Evolutionary conservation across 1,284 basidiomycete species (phyloP).

Genomic region (Marasmius tenuissimus): DNA sequence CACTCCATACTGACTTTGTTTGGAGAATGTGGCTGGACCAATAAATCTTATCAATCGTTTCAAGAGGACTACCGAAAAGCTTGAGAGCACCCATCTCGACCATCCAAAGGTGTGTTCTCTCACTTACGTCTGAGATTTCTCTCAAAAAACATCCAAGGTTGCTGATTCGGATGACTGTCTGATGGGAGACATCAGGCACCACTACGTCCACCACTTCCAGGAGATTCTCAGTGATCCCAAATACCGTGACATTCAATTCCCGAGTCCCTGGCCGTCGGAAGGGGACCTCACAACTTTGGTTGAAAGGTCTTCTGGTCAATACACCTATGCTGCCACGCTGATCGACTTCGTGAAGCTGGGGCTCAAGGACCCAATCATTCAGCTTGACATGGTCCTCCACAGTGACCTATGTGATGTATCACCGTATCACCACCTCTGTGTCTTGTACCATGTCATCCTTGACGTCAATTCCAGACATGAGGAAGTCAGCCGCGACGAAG

Average conservation of each 20-base stretch:
- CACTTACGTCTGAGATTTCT: no score
- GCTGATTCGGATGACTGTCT: no score
- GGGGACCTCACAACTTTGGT: slow-evolving; percentile 19
- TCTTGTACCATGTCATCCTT: background rate
- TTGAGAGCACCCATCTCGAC: no score
- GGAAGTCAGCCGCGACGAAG: background rate
- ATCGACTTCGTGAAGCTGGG: slow-evolving; percentile 23
- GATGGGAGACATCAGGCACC: background rate
- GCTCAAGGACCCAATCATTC: slow-evolving; percentile 19
- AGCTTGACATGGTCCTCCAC: slow-evolving; percentile 19
- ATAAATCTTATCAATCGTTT: no score
- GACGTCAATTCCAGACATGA: no score
- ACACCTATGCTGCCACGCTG: slow-evolving; percentile 24
- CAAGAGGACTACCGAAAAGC: no score
- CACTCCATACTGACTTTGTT: no score
- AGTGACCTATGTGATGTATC: background rate
- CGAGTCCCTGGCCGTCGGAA: slow-evolving; percentile 17
- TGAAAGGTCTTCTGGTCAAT: slow-evolving; percentile 22
- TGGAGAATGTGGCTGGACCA: no score
- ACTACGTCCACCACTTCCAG: background rate
- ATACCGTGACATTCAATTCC: background rate
- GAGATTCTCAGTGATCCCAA: background rate
- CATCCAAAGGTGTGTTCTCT: no score
- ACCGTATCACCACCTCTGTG: slow-evolving; percentile 25
- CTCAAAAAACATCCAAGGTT: no score